These are phyloP conservation scores for Skeletonema menzelii DNA, from an alignment of 108 stramenopile genomes.

Conservation along the genomic window DNA sequence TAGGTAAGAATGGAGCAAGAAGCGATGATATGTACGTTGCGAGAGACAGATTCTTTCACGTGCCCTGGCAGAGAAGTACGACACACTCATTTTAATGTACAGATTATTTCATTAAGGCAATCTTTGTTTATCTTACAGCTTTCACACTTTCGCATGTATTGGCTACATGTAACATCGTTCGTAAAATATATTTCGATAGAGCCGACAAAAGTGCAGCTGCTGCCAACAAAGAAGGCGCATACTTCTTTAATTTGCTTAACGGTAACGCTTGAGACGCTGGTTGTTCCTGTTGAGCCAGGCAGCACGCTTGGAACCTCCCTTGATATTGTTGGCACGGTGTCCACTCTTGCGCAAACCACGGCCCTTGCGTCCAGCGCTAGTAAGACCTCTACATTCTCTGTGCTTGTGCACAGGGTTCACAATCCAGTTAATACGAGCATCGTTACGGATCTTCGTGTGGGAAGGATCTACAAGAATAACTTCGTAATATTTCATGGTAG, in stretches of 20 bases:
- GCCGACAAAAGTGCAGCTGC: background rate
- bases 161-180: background rate
- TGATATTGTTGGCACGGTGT: constrained; percentile 98
- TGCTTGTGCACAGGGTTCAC: constrained; percentile 99
- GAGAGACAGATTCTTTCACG: no score
- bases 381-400: constrained; percentile 99
- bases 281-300: constrained; percentile 98
- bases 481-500: constrained; percentile 99
- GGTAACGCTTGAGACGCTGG: constrained; percentile 96
- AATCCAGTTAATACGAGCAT: constrained; percentile 99
- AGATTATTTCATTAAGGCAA: background rate
- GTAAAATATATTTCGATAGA: background rate
- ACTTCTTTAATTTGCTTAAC: constrained; percentile 58
- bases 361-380: constrained; percentile 95
- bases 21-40: no score
- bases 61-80: no score
- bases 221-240: background rate
- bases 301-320: constrained; percentile 92
- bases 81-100: background rate
- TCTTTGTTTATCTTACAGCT: constrained; percentile 1
- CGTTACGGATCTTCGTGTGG: constrained; percentile 97
- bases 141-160: background rate
- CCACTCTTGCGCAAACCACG: constrained; percentile 98
- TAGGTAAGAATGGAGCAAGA: no score
- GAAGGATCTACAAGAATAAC: constrained; percentile 97